Evolutionary conservation across 2,329 filamentous ascomycete species (phyloP).

Genomic region (Cercospora zeae-maydis): DNA sequence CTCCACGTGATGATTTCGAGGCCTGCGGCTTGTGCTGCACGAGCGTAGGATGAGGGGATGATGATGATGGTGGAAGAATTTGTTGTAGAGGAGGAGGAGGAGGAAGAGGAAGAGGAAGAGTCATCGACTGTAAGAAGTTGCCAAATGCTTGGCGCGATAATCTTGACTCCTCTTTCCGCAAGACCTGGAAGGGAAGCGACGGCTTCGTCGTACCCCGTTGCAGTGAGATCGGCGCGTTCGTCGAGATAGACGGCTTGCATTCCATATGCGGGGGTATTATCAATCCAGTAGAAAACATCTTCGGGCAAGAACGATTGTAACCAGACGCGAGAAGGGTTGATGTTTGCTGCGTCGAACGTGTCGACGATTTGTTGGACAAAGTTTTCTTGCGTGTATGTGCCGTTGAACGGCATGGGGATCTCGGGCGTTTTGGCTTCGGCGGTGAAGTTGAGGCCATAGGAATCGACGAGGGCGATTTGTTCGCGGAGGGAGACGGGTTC

Average conservation of each 20-base stretch:
- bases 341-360: constrained; percentile 53
- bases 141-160: constrained; percentile 61
- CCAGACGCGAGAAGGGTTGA: constrained; percentile 55
- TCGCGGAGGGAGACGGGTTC: constrained; percentile 60
- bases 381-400: constrained; percentile 60
- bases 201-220: constrained; percentile 51
- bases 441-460: constrained; percentile 60
- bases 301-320: constrained; percentile 60
- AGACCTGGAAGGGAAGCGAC: constrained; percentile 56
- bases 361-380: constrained; percentile 65
- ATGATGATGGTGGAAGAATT: too few species aligned
- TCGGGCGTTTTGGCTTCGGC: constrained; percentile 63
- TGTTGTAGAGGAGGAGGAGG: too few species aligned
- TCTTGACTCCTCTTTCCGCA: constrained; percentile 56
- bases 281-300: constrained; percentile 62
- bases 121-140: constrained; percentile 61
- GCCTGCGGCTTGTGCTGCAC: constrained; percentile 57
- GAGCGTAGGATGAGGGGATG: constrained; percentile 61
- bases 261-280: constrained; percentile 58
- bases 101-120: too few species aligned
- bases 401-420: constrained; percentile 66
- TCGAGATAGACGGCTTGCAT: constrained; percentile 64
- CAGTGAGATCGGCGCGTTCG: constrained; percentile 53
- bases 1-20: constrained; percentile 67
- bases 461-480: constrained; percentile 58